phyloP scores from a whole-genome alignment of 345 rosid genomes.

The Salix brachista region DNA sequence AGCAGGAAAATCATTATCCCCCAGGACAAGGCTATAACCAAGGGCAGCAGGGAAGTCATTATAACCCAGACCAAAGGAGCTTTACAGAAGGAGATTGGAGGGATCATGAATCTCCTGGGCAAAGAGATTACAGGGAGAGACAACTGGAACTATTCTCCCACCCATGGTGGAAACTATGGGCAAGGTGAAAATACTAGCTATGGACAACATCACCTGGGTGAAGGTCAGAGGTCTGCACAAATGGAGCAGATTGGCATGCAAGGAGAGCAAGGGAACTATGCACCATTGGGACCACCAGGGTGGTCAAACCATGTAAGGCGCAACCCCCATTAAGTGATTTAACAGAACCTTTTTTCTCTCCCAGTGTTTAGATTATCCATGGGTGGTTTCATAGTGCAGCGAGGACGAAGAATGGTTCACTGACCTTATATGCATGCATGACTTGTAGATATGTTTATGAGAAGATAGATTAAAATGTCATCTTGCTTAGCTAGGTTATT shows the following conservation, averaged over 20 bases:
- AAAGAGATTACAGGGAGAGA: slow-evolving; percentile 23
- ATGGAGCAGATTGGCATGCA: slow-evolving; percentile 37
- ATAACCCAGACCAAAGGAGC: slow-evolving; percentile 39
- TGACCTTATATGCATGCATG: neutral
- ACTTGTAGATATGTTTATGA: neutral
- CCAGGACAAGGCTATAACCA: slow-evolving; percentile 19
- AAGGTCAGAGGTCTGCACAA: slow-evolving; percentile 33
- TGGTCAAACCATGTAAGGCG: slow-evolving; percentile 36
- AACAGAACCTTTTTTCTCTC: neutral
- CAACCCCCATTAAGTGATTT: neutral
- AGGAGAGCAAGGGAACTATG: slow-evolving; percentile 41
- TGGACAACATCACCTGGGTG: slow-evolving; percentile 27
- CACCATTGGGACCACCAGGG: slow-evolving; percentile 36
- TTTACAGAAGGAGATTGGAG: slow-evolving; percentile 32
- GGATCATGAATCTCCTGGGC: slow-evolving; percentile 16
- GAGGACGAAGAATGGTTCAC: neutral
- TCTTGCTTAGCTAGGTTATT: neutral
- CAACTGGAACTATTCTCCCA: slow-evolving; percentile 32
- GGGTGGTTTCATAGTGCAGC: neutral
- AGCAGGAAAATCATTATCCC: slow-evolving; percentile 35
- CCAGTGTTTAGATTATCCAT: neutral
- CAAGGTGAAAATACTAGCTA: slow-evolving; percentile 24
- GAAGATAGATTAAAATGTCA: neutral
- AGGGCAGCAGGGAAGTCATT: slow-evolving; percentile 31
- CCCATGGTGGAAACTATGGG: slow-evolving; percentile 32